Base-by-base conservation (phyloP, 2,329 filamentous ascomycete species). In the Neonectria sp. region DNA sequence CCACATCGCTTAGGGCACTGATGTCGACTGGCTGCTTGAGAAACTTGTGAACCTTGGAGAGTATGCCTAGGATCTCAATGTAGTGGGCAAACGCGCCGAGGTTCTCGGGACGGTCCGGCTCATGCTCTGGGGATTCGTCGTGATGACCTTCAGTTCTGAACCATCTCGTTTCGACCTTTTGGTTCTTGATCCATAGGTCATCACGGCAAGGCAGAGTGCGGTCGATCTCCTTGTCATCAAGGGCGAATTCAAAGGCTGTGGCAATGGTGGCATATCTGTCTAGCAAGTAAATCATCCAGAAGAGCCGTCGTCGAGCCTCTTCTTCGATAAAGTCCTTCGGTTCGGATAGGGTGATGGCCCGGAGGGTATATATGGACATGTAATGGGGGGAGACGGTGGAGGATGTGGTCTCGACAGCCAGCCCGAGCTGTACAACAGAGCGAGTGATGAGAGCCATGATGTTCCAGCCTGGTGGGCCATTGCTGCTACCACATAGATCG, bases 211-310 rank as follows among this genome's bases (percentile, higher is more conserved):
- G 95, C 8, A 98, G 83, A 56, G 90, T 93, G 27, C 95, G 89
- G 77, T 97, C 95, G 51, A 97, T 95, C 76, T 97, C 95, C 76
- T 92, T 93, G 75, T 97, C 94, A 72, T 95, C 92, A 21, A 98
- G 83, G 1, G 94, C 93, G 78, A 97, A 97, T 73, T 97, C 94
- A 73, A 97, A 97, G 0, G 95, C 94, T 0, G 95, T 97, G 0
- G 94, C 92, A 63, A 97, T 91, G 0, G 95, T 97, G 1, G 94
- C 94, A 77, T 97, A 97, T 56, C 95, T 88, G 78, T 98, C 95
- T 6, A 98, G 86, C 13, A 97, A 83, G 77, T 97, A 98, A 12
- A 97, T 91, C 91, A 97, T 95, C 95, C 95, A 98, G 79, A 98
- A 97, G 1, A 97, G 84, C 29, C 95, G 87, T 31, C 95, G 88